Evolutionary conservation across 495 filamentous ascomycete genomes (phyloP).

Genomic region (Podospora sp.): DNA sequence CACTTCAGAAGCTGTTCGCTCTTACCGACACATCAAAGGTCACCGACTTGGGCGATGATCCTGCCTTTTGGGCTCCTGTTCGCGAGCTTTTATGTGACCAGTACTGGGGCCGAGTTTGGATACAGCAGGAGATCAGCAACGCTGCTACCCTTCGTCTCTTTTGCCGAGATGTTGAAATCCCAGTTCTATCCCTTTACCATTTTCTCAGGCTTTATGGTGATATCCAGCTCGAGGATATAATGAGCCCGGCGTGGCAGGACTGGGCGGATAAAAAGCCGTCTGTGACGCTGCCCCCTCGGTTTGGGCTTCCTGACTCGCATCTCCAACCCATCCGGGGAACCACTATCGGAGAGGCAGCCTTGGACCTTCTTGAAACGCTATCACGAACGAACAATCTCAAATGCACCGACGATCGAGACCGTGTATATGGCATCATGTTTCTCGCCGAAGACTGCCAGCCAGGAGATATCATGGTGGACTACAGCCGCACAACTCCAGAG

Average conservation of each 20-base stretch:
- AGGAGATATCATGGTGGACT: background rate
- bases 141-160: background rate
- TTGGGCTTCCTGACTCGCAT: background rate
- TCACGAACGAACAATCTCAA: background rate
- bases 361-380: background rate
- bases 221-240: background rate
- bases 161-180: background rate
- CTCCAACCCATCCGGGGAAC: background rate
- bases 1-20: background rate
- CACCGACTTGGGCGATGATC: background rate
- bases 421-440: slow-evolving; percentile 6
- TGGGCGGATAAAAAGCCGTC: background rate
- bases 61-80: background rate
- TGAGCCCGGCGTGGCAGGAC: background rate
- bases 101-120: slow-evolving; percentile 8
- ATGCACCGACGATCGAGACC: slow-evolving; percentile 5
- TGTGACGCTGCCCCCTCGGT: background rate
- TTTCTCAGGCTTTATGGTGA: background rate
- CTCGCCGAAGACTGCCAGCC: background rate
- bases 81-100: background rate
- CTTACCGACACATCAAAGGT: background rate
- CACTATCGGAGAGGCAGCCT: background rate
- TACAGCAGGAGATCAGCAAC: slow-evolving; percentile 12
- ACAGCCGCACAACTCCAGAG: background rate
- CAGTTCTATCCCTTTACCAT: background rate